Evolutionary conservation across 1,284 basidiomycete genomes (phyloP).

Genomic region (Rhodotorula sp.): DNA sequence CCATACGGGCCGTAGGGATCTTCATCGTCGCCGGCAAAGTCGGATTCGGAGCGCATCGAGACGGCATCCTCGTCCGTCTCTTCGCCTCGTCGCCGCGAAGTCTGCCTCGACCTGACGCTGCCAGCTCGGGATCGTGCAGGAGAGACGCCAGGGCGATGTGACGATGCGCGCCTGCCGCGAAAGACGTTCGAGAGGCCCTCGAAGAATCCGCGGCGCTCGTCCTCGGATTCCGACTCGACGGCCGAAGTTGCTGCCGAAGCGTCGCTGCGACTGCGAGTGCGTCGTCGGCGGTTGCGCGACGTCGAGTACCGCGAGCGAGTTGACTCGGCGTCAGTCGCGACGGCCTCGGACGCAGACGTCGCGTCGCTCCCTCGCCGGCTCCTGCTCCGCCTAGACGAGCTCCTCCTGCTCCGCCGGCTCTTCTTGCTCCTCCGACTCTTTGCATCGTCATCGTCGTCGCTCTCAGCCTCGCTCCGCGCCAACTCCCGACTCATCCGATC

Average conservation of each 20-base stretch:
- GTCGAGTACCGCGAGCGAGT: neutral
- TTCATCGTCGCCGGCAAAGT: conserved; percentile 36
- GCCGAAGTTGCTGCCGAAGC: neutral
- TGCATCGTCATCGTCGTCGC: conserved; percentile 21
- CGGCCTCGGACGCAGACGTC: neutral
- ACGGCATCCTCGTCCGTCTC: conserved; percentile 13
- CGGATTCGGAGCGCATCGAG: conserved; percentile 25
- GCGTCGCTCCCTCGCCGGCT: conserved; percentile 25
- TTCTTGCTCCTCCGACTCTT: conserved; percentile 26
- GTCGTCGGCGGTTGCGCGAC: neutral
- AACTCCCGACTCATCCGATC: conserved; percentile 20
- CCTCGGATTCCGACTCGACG: conserved; percentile 7
- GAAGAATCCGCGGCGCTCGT: conserved; percentile 35
- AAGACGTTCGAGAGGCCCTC: conserved; percentile 36
- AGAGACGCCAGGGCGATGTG: neutral
- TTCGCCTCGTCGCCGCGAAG: conserved; percentile 23
- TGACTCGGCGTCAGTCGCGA: conserved; percentile 15
- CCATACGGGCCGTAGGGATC: conserved; percentile 46
- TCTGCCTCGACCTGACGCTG: conserved; percentile 2
- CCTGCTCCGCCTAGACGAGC: conserved; percentile 5
- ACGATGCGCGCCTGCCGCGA: conserved; percentile 22
- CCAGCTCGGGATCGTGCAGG: conserved; percentile 6
- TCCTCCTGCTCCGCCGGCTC: conserved; percentile 14
- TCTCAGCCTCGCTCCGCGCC: neutral
- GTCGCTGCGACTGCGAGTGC: neutral